These are phyloP conservation scores for Euphorbia celastroides DNA, from an alignment of 441 rosid species.

Conservation along the genomic window DNA sequence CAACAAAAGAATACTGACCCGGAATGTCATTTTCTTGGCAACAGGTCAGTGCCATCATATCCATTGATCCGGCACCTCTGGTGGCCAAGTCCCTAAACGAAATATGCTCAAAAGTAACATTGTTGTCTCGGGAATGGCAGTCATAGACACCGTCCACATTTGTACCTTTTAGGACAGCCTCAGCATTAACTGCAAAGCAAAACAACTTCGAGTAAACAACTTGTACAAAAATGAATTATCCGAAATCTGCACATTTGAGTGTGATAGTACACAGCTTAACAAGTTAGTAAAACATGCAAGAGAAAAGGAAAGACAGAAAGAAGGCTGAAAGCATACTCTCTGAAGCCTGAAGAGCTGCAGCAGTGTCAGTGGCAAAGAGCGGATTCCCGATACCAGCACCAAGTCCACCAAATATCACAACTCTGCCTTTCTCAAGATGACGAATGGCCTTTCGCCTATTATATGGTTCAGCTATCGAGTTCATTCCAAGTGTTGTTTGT, in stretches of 20 bases:
- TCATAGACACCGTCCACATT: constrained; percentile 44
- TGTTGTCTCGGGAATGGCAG: constrained; percentile 38
- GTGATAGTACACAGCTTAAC: no score
- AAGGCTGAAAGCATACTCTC: constrained; percentile 36
- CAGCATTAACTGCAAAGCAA: constrained; percentile 47
- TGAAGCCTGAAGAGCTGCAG: constrained; percentile 74
- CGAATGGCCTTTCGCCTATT: constrained; percentile 72
- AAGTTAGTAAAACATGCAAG: no score
- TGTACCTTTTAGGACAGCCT: constrained; percentile 54
- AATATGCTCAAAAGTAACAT: constrained; percentile 37
- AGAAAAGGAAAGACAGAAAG: background rate
- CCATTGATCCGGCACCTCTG: constrained; percentile 44
- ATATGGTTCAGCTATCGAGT: constrained; percentile 78
- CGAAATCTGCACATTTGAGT: no score
- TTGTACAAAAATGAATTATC: background rate
- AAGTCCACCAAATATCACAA: constrained; percentile 88
- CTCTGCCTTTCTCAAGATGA: constrained; percentile 94
- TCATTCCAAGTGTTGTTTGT: constrained; percentile 66
- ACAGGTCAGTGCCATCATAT: constrained; percentile 52
- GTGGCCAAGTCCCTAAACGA: constrained; percentile 47
- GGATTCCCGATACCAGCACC: constrained; percentile 84
- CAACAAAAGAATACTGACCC: constrained; percentile 28
- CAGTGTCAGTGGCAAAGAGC: constrained; percentile 80
- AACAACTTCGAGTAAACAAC: background rate
- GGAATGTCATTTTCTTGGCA: constrained; percentile 68